Evolutionary conservation across 2,329 filamentous ascomycete genomes (phyloP).

Genomic region (Grosmannia penicillata): DNA sequence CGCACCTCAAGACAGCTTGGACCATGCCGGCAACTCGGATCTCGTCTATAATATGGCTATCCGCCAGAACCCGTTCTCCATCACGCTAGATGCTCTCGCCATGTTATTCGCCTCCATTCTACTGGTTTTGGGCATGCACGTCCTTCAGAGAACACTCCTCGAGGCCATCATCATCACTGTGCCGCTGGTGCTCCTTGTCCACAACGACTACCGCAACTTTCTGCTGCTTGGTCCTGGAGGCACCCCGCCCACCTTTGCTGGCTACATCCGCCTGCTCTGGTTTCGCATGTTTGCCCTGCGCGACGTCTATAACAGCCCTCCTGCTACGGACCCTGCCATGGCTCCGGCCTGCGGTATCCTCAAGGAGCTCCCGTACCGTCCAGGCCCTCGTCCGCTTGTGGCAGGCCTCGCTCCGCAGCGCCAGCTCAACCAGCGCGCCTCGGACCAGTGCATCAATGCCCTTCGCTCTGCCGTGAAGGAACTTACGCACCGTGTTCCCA

Average conservation of each 20-base stretch:
- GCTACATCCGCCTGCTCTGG: conserved; percentile 63
- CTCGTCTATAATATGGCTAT: conserved; percentile 26
- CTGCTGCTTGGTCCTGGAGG: conserved; percentile 66
- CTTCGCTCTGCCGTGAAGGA: conserved; percentile 37
- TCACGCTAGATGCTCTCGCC: conserved; percentile 36
- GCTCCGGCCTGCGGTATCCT: conserved; percentile 47
- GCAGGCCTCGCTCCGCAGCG: conserved; percentile 70
- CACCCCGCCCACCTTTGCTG: conserved; percentile 56
- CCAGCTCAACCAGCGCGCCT: conserved; percentile 55
- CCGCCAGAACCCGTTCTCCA: conserved; percentile 33
- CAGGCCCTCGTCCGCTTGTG: conserved; percentile 49
- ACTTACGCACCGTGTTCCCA: conserved; percentile 27
- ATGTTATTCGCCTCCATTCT: conserved; percentile 29
- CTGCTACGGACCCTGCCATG: conserved; percentile 32
- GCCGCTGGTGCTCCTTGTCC: conserved; percentile 35
- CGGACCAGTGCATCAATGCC: conserved; percentile 33
- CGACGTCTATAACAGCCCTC: conserved; percentile 47
- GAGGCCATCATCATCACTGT: conserved; percentile 34
- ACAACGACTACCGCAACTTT: conserved; percentile 63
- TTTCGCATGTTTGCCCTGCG: conserved; percentile 57
- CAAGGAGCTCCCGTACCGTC: conserved; percentile 40
- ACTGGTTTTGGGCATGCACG: conserved; percentile 37
- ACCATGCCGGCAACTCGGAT: conserved; percentile 7
- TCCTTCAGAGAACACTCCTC: conserved; percentile 30
- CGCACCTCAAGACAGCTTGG: no score